Evolutionary conservation across 345 rosid species (phyloP).

Genomic region (Rhizophora apiculata): DNA sequence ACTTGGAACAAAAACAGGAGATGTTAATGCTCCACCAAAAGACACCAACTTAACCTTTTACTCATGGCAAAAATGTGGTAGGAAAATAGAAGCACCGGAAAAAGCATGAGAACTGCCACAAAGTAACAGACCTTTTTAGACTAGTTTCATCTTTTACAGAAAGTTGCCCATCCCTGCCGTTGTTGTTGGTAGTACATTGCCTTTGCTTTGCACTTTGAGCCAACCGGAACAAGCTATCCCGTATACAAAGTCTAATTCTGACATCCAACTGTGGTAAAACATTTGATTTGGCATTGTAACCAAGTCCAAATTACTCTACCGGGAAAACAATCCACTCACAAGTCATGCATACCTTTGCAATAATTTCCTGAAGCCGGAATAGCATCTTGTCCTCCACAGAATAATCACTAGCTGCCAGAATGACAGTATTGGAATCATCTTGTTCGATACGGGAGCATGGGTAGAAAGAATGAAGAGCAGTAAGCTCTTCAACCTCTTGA

Average conservation of each 20-base stretch:
- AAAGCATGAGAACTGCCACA: constrained; percentile 10
- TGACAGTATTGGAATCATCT: constrained; percentile 49
- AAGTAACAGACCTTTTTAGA: constrained; percentile 44
- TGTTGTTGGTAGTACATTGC: constrained; percentile 54
- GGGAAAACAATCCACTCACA: constrained; percentile 13
- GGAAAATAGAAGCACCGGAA: background rate
- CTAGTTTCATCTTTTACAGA: constrained; percentile 39
- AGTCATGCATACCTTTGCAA: constrained; percentile 59
- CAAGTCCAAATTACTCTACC: constrained; percentile 14
- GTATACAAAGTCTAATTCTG: constrained; percentile 64
- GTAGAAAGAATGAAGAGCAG: constrained; percentile 52
- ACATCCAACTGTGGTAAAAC: constrained; percentile 61
- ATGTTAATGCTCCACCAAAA: background rate
- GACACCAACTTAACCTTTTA: background rate
- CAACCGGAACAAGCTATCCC: constrained; percentile 96
- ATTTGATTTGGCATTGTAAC: constrained; percentile 21
- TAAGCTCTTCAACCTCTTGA: constrained; percentile 40
- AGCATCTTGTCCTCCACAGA: constrained; percentile 54
- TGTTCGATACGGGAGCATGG: constrained; percentile 53
- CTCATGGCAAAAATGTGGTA: background rate
- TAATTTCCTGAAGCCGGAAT: constrained; percentile 64
- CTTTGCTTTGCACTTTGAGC: constrained; percentile 83
- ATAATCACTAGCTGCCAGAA: constrained; percentile 42
- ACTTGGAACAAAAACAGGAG: background rate
- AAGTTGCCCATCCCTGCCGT: constrained; percentile 47